Conservation (phyloP, 768 basidiomycete species). For the Podaxis mareebaensis region DNA sequence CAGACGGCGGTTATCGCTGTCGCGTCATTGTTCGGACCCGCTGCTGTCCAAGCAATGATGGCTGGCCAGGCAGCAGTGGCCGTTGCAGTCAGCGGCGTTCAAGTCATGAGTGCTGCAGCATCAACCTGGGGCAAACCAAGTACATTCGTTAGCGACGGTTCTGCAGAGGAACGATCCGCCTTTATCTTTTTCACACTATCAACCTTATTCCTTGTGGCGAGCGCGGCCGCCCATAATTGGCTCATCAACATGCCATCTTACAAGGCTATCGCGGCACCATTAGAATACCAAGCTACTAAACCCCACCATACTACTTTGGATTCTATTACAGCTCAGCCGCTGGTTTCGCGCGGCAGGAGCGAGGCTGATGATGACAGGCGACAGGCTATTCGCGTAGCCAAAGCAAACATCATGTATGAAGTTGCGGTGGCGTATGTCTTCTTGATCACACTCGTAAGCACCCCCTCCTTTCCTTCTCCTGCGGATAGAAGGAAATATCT, state of each 20-base stretch:
- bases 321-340: conserved; percentile 20
- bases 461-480: not conserved
- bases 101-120: conserved; percentile 62
- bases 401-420: conserved; percentile 68
- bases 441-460: conserved; percentile 73
- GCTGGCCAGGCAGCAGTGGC: conserved; percentile 87
- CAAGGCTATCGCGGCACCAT: conserved; percentile 46
- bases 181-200: conserved; percentile 75
- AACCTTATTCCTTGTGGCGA: conserved; percentile 59
- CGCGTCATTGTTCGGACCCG: conserved; percentile 78
- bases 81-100: conserved; percentile 76
- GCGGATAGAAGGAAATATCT: conserved; percentile 5
- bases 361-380: conserved; percentile 32
- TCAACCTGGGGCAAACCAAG: conserved; percentile 51
- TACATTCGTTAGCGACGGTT: conserved; percentile 36
- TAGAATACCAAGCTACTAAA: conserved; percentile 39
- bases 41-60: conserved; percentile 73
- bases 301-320: conserved; percentile 18
- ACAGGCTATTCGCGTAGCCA: conserved; percentile 54
- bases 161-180: conserved; percentile 68
- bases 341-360: conserved; percentile 18
- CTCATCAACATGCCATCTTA: conserved; percentile 62
- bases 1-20: conserved; percentile 77
- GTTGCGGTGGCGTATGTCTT: conserved; percentile 77
- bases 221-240: conserved; percentile 55